Percentiles rank a stretch among this genome's conserved stretches.
phyloP scores from a whole-genome alignment of 225 moss, liverwort and hornwort species.

The Ulota crispa region DNA sequence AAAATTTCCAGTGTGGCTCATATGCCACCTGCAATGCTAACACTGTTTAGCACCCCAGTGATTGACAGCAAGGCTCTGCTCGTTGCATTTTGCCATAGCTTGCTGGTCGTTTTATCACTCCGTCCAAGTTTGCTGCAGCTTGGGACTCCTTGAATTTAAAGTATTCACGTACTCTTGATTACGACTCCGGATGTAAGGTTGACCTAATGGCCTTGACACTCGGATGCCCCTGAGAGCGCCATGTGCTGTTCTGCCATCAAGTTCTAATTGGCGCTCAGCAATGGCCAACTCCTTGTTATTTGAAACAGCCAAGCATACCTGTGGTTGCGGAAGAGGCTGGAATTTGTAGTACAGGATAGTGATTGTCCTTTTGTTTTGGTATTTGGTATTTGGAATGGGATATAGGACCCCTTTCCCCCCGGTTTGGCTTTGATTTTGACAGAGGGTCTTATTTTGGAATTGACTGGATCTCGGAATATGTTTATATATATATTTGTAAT shows the following conservation, averaged over 20 bases:
- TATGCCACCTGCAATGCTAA: conserved; percentile 20
- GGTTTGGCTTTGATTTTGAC: conserved; percentile 28
- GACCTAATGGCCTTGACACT: conserved; percentile 3
- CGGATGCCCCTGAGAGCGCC: conserved; percentile 32
- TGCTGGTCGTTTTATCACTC: not conserved
- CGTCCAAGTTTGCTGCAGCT: not conserved
- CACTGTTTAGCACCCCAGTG: conserved; percentile 33
- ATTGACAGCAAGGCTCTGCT: conserved; percentile 36
- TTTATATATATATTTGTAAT: not conserved
- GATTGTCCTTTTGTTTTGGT: not conserved
- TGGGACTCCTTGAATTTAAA: conserved; percentile 6
- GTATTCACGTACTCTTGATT: conserved; percentile 16
- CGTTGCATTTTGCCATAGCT: conserved; percentile 14
- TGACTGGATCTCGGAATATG: not conserved
- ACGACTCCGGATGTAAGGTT: not conserved
- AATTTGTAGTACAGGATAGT: conserved; percentile 25
- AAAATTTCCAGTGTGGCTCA: conserved; percentile 22
- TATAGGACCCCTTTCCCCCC: not conserved
- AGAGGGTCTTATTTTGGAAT: not conserved
- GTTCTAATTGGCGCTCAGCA: conserved; percentile 28
- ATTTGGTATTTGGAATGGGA: conserved; percentile 9
- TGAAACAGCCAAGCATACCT: conserved; percentile 45
- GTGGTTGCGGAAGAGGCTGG: conserved; percentile 52
- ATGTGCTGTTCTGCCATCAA: conserved; percentile 24
- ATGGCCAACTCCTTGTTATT: conserved; percentile 19